Base-by-base conservation (phyloP, 2,329 filamentous ascomycete species). In the Neoarthrinium moseri region DNA sequence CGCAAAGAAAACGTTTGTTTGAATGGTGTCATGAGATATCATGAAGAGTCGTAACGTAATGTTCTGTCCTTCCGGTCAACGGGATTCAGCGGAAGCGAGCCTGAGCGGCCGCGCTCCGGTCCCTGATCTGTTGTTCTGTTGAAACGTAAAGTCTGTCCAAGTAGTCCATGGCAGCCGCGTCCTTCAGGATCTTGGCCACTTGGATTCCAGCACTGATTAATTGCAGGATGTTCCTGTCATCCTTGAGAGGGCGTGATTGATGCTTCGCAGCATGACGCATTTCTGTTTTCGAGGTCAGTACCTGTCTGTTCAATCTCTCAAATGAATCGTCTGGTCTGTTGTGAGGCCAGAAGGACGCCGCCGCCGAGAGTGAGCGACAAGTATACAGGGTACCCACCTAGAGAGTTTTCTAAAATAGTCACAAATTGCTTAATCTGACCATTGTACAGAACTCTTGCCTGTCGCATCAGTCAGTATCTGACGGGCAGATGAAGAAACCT, bases 341-440 rank as follows among this genome's bases (percentile, higher is more conserved):
- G n/a, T n/a, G n/a, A n/a, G n/a, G n/a, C n/a, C n/a, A n/a, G n/a
- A n/a, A n/a, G n/a, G n/a, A n/a, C n/a, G n/a, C n/a, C n/a, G n/a
- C n/a, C n/a, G n/a, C n/a, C n/a, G n/a, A 36, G 12, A 17, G 33
- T 8, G 18, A 8, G 15, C 13, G 8, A 22, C 18, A 26, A 39
- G 36, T 39, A 36, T 13, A 17, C 36, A 17, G 32, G 20, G 15
- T 27, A 23, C 43, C 91, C 91, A 71, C 92, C 89, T 59, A 95
- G 73, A 38, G 87, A 91, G 68, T 94, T 95, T 63, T 95, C 89
- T 57, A 95, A 71, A 23, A 94, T 87, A 33, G 89, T 94, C 54
- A 94, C 87, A 66, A 95, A 84, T 67, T 94, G 89, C 70, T 92
- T 94, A 69, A 95, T 95, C 69, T 95, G 89, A 49, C 88, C 87